Conservation (phyloP, 768 basidiomycete genomes). For the Tulasnella sp. region DNA sequence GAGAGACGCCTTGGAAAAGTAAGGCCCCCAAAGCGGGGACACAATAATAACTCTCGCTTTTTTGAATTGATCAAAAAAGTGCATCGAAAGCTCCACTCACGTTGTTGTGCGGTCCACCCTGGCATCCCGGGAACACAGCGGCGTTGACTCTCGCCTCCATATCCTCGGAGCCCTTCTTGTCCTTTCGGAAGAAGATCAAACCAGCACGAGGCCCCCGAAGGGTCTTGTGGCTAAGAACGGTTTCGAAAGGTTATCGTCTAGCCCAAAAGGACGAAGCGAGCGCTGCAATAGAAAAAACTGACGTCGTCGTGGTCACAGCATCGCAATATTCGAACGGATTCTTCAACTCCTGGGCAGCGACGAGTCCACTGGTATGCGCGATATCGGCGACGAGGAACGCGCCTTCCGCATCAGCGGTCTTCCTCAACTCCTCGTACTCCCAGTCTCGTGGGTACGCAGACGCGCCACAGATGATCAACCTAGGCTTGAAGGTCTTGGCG, state of each 20-base stretch:
- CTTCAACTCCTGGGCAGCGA: slow-evolving; percentile 83
- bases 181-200: slow-evolving; percentile 96
- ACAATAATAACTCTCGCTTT: neutral
- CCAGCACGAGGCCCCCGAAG: slow-evolving; percentile 97
- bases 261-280: too few species aligned
- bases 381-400: slow-evolving; percentile 95
- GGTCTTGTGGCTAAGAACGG: slow-evolving; percentile 72
- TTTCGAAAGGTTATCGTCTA: neutral
- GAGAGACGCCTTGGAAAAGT: neutral
- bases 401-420: slow-evolving; percentile 75
- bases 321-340: slow-evolving; percentile 94
- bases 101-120: slow-evolving; percentile 99
- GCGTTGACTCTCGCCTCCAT: slow-evolving; percentile 96
- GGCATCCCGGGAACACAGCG: slow-evolving; percentile 99
- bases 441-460: slow-evolving; percentile 98
- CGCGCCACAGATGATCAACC: slow-evolving; percentile 92
- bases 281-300: slow-evolving; percentile 25
- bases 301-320: slow-evolving; percentile 96
- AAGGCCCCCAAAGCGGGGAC: neutral
- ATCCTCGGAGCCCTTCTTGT: slow-evolving; percentile 60
- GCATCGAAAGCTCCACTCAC: slow-evolving; percentile 35
- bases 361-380: slow-evolving; percentile 91
- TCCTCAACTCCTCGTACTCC: slow-evolving; percentile 80
- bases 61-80: neutral
- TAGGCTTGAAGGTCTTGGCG: slow-evolving; percentile 92